Percentiles rank a stretch among this genome's conserved stretches.
Conservation (phyloP, 371 early-diverging fungal genomes). For the Mucor piriformis region DNA sequence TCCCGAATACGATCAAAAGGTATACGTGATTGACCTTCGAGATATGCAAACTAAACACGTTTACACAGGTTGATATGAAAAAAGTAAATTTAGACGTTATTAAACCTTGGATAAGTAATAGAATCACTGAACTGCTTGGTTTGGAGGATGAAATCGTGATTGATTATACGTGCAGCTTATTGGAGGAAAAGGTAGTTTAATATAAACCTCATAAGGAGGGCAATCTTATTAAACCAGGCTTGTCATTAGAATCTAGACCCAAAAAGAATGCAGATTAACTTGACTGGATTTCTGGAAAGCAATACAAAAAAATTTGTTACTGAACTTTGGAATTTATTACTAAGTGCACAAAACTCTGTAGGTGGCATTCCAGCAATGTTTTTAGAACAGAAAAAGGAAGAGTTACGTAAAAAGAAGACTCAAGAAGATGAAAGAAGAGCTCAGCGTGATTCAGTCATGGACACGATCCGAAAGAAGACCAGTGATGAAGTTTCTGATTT, state of each 20-base stretch:
- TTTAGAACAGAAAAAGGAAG: conserved; percentile 85
- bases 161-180: conserved; percentile 80
- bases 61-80: conserved; percentile 87
- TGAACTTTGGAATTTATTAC: conserved; percentile 87
- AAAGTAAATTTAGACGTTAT: conserved; percentile 89
- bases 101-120: conserved; percentile 84
- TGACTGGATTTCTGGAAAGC: conserved; percentile 93
- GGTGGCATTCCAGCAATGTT: conserved; percentile 88
- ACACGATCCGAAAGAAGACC: conserved; percentile 39
- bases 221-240: background rate
- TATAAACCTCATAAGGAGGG: background rate
- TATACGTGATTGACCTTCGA: conserved; percentile 24
- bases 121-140: conserved; percentile 80
- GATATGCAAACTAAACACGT: too few relatives aligned
- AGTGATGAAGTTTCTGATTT: conserved; percentile 28
- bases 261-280: conserved; percentile 87
- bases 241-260: conserved; percentile 77
- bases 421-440: conserved; percentile 30
- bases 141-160: conserved; percentile 94
- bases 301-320: conserved; percentile 81
- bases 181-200: conserved; percentile 73
- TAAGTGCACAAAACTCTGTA: conserved; percentile 84
- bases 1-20: conserved; percentile 80
- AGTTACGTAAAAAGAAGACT: conserved; percentile 58
- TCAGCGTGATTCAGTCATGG: conserved; percentile 46